Percentiles rank a stretch among this genome's conserved stretches.
Conservation (phyloP, 2,329 filamentous ascomycete species). For the Aspergillus phoenicis region DNA sequence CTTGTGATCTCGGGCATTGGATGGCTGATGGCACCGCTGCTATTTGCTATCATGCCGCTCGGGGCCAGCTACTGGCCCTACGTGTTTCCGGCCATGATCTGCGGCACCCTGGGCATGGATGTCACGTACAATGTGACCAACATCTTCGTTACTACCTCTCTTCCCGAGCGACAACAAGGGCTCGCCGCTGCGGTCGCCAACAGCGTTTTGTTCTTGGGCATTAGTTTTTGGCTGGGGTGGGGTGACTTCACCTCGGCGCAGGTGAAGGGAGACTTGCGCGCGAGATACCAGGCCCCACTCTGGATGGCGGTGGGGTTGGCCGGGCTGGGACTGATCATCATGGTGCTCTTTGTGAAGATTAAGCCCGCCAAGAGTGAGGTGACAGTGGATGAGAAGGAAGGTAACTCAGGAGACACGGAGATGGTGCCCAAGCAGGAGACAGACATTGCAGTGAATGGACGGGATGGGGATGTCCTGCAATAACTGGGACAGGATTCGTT, state of each 20-base stretch:
- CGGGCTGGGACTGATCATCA: constrained; percentile 54
- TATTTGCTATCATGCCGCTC: constrained; percentile 66
- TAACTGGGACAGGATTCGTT: no score
- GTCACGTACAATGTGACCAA: constrained; percentile 75
- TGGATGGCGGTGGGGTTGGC: constrained; percentile 64
- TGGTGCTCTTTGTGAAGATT: constrained; percentile 57
- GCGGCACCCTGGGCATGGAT: constrained; percentile 72
- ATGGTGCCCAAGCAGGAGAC: background rate
- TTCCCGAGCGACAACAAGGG: constrained; percentile 68
- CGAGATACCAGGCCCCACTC: constrained; percentile 67
- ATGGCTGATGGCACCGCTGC: constrained; percentile 59
- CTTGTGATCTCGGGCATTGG: constrained; percentile 64
- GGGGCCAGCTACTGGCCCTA: constrained; percentile 69
- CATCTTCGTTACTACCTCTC: constrained; percentile 73
- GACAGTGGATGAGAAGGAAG: constrained; percentile 55
- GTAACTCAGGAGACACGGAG: background rate
- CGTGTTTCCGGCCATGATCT: constrained; percentile 65
- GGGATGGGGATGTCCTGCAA: no score
- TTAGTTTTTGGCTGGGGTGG: constrained; percentile 71
- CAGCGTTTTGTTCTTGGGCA: constrained; percentile 69
- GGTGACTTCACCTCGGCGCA: constrained; percentile 63
- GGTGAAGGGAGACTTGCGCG: constrained; percentile 43
- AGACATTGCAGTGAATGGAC: no score
- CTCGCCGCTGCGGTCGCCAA: constrained; percentile 73
- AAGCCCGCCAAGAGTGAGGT: constrained; percentile 59